Conservation (phyloP, 345 rosid genomes). For the Dipteronia dyeriana region DNA sequence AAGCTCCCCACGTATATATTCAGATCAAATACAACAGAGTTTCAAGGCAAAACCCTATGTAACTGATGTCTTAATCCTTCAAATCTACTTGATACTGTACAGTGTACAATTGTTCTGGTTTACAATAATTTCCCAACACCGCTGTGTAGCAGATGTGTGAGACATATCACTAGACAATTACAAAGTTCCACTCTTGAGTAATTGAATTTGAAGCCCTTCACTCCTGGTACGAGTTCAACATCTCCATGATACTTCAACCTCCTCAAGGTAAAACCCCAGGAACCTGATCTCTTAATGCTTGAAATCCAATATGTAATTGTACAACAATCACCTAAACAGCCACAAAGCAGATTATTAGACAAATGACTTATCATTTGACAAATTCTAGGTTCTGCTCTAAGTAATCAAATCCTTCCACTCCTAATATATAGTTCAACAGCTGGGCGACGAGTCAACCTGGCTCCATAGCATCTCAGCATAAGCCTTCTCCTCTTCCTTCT, state of each 20-base stretch:
- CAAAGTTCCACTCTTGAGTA: background rate
- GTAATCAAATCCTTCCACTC: slow-evolving; percentile 6
- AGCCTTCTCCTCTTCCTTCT: slow-evolving; percentile 75
- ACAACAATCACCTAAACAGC: background rate
- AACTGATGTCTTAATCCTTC: background rate
- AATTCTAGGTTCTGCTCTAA: no score
- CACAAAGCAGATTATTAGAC: background rate
- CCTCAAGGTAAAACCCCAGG: slow-evolving; percentile 1
- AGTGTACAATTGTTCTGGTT: background rate
- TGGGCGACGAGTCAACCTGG: slow-evolving; percentile 64
- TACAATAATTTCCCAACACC: background rate
- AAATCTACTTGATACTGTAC: background rate
- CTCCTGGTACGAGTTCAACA: slow-evolving; percentile 26
- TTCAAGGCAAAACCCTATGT: background rate
- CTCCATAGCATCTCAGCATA: slow-evolving; percentile 74
- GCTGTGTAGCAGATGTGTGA: background rate
- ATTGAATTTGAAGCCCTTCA: slow-evolving; percentile 12
- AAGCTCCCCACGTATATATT: background rate
- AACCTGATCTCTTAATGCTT: no score
- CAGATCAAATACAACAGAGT: background rate
- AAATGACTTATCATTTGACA: background rate
- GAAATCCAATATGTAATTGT: background rate
- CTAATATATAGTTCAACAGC: slow-evolving; percentile 30
- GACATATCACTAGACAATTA: background rate
- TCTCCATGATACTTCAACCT: slow-evolving; percentile 60